These are phyloP conservation scores for Aureobasidium subglaciale DNA, from an alignment of 2,329 filamentous ascomycete genomes.

Conservation along the genomic window DNA sequence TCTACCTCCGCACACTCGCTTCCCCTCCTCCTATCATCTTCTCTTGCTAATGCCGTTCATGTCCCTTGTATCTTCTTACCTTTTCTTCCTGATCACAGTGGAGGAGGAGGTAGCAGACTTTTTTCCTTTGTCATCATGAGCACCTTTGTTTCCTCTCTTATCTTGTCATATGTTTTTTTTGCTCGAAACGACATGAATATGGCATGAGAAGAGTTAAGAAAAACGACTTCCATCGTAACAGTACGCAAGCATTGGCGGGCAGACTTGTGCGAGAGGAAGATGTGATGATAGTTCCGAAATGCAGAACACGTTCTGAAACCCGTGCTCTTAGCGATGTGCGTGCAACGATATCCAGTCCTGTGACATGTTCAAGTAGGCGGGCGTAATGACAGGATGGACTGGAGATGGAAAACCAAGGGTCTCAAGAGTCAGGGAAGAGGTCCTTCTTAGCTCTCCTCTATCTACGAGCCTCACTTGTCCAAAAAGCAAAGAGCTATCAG, in stretches of 20 bases:
- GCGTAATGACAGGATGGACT: not conserved
- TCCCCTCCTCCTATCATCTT: constrained; percentile 11
- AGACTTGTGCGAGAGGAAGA: not conserved
- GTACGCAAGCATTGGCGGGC: not conserved
- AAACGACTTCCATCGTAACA: not conserved
- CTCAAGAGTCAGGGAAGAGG: not conserved
- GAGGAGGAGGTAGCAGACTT: not conserved
- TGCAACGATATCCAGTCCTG: not conserved
- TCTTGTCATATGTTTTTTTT: constrained; percentile 3
- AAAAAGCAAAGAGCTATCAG: constrained; percentile 7
- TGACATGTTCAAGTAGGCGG: not conserved
- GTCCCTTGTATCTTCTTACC: constrained; percentile 1
- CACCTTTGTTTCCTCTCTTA: not conserved
- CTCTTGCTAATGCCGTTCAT: constrained; percentile 15
- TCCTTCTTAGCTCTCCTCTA: not conserved
- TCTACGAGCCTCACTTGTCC: not conserved
- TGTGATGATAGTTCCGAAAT: constrained; percentile 3
- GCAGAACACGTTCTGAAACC: constrained; percentile 6
- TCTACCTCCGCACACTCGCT: constrained; percentile 5
- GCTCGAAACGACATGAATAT: constrained; percentile 11
- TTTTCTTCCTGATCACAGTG: not conserved
- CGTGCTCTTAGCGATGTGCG: not conserved
- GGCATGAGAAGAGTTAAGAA: constrained; percentile 6
- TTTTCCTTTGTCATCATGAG: constrained; percentile 5
- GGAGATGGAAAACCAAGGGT: not conserved